A percentile compares a stretch with the other conserved stretches of the same genome.
Conservation (phyloP, 495 filamentous ascomycete genomes). For the Pyrenula massariospora region DNA sequence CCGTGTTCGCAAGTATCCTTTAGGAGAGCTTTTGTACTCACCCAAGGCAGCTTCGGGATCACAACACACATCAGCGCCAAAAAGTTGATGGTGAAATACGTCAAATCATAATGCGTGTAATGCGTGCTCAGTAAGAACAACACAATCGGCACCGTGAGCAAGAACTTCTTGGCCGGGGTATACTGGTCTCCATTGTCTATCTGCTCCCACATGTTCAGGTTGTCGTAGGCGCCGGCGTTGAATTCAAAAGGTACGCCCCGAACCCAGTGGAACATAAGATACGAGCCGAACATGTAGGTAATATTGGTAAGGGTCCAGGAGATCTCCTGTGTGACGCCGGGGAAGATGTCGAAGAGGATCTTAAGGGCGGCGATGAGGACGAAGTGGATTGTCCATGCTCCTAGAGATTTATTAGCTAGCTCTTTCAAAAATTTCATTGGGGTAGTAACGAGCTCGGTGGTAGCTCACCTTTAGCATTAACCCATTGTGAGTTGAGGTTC, state of each 20-base stretch:
- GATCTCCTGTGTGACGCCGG: conserved; percentile 88
- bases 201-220: conserved; percentile 99
- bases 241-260: conserved; percentile 98
- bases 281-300: conserved; percentile 96
- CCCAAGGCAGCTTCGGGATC: conserved; percentile 88
- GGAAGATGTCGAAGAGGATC: conserved; percentile 91
- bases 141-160: conserved; percentile 85
- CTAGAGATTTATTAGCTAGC: conserved; percentile 30
- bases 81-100: conserved; percentile 94
- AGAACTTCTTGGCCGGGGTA: conserved; percentile 95
- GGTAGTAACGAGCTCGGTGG: neutral
- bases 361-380: conserved; percentile 83
- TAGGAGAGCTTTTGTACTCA: conserved; percentile 39
- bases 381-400: conserved; percentile 94
- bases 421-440: neutral
- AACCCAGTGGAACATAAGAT: conserved; percentile 99
- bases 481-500: conserved; percentile 96
- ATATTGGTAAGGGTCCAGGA: conserved; percentile 99
- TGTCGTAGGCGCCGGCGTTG: conserved; percentile 98
- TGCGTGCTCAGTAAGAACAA: conserved; percentile 95
- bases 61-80: conserved; percentile 83
- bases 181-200: conserved; percentile 99
- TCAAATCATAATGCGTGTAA: conserved; percentile 94
- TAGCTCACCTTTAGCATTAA: conserved; percentile 87
- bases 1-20: neutral